phyloP scores from a whole-genome alignment of 768 basidiomycete genomes.

The Psilocybe cyanescens region DNA sequence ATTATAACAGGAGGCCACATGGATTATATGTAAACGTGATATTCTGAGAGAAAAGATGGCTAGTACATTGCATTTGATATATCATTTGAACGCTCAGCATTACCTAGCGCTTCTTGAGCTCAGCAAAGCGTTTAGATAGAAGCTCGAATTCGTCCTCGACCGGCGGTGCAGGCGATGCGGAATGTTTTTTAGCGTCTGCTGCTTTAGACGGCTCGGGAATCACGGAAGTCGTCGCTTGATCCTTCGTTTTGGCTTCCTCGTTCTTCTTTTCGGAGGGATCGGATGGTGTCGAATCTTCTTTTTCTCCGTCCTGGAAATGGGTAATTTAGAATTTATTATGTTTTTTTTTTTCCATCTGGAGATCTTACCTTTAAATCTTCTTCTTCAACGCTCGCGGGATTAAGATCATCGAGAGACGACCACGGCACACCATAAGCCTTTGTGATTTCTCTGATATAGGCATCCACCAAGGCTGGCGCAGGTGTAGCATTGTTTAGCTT shows the following conservation, averaged over 20 bases:
- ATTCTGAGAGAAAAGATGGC: neutral
- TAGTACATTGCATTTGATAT: neutral
- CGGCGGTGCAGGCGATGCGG: constrained; percentile 21
- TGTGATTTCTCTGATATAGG: constrained; percentile 88
- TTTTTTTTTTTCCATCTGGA: neutral
- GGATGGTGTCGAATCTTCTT: neutral
- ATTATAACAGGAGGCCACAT: neutral
- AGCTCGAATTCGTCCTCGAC: constrained; percentile 75
- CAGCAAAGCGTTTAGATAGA: constrained; percentile 81
- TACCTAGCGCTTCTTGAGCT: constrained; percentile 75
- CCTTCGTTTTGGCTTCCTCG: constrained; percentile 6
- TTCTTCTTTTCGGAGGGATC: neutral
- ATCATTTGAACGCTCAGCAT: neutral
- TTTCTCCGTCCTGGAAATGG: neutral
- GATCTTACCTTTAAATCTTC: constrained; percentile 40
- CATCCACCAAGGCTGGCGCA: constrained; percentile 76
- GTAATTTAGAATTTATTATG: neutral
- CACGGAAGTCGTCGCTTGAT: constrained; percentile 13
- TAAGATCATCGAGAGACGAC: constrained; percentile 40
- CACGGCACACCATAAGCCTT: constrained; percentile 83
- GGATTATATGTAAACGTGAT: neutral
- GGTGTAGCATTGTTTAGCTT: constrained; percentile 79
- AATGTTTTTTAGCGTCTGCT: constrained; percentile 20
- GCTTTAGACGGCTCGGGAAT: constrained; percentile 28
- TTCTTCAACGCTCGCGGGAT: constrained; percentile 13